Evolutionary conservation across 352 stramenopile species (phyloP).

Genomic region (Hyaloperonospora brassicae): DNA sequence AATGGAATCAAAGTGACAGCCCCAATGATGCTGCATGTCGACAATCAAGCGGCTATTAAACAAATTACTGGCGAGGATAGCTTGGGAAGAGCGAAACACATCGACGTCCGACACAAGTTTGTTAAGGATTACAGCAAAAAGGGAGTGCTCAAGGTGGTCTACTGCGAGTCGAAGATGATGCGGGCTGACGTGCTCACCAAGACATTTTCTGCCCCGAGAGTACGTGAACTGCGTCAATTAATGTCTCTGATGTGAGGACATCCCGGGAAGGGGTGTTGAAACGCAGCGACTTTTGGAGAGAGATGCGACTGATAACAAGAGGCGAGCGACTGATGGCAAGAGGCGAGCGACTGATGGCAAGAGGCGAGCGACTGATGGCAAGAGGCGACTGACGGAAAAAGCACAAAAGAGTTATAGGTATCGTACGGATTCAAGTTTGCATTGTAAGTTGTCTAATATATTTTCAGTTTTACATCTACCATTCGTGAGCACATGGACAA

Average conservation of each 20-base stretch:
- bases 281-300: neutral
- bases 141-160: neutral
- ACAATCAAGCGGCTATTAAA: constrained; percentile 15
- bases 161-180: neutral
- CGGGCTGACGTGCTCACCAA: constrained; percentile 1
- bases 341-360: too few relatives aligned
- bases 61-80: constrained; percentile 25
- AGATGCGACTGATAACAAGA: neutral
- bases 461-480: too few relatives aligned
- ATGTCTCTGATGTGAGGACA: neutral
- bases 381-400: too few relatives aligned
- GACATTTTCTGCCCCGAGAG: neutral
- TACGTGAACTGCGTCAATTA: neutral
- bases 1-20: neutral
- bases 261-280: neutral
- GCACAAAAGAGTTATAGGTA: too few relatives aligned
- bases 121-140: neutral
- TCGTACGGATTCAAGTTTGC: too few relatives aligned
- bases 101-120: constrained; percentile 1
- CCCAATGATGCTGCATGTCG: constrained; percentile 1
- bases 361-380: too few relatives aligned
- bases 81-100: constrained; percentile 1
- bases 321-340: too few relatives aligned
- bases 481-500: too few relatives aligned
- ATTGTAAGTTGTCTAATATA: too few relatives aligned